Base-by-base conservation (phyloP, 805 yeast species). In the Tetrapisispora namnaoensis region DNA sequence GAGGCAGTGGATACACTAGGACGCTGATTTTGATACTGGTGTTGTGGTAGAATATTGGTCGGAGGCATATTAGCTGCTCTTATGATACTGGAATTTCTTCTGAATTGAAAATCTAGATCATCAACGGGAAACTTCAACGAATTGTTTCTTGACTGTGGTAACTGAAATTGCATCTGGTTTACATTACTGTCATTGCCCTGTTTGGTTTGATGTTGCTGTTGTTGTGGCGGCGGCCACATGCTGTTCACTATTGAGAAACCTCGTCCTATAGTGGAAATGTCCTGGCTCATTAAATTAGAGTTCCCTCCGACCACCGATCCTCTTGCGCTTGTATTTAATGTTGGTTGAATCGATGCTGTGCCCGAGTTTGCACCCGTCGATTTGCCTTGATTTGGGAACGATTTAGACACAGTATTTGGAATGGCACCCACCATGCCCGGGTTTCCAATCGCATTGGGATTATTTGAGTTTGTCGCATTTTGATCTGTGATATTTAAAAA, bases 241-340 rank as follows among this genome's bases (percentile, higher is more conserved):
- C 58, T 58, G 50, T 63, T 63, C 10, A 65, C 61, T 16, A 65
- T 61, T 8, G 66, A 61, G 45, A 56, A 62, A 9, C 68, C 67
- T 44, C 67, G 55, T 6, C 61, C 60, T 18, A 62, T 43, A 16
- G 45, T 24, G 13, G 49, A 39, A 16, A 52, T 35, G 43, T 52
- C 54, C 17, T 14, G 35, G 16, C 24, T 24, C 21, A 40, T 40
- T 18, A 40, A 16, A 28, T 36, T 18, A 17, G 28, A 27, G 40
- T 20, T 30, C 7, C 21, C 21, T 20, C 13, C 24, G 3, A 30
- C 17, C 8, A 30, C 3, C 18, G 37, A 32, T 22, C 18, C 20
- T 24, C 14, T 41, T 36, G 46, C 27, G 22, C 14, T 22, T 17
- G n/a, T 16, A 7, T 30, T 34, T 27, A 34, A 32, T 16, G 14